Percentiles rank a stretch among this genome's conserved stretches.
phyloP scores from a whole-genome alignment of 164 flowering plant genomes.

The Aristolochia fimbriata region DNA sequence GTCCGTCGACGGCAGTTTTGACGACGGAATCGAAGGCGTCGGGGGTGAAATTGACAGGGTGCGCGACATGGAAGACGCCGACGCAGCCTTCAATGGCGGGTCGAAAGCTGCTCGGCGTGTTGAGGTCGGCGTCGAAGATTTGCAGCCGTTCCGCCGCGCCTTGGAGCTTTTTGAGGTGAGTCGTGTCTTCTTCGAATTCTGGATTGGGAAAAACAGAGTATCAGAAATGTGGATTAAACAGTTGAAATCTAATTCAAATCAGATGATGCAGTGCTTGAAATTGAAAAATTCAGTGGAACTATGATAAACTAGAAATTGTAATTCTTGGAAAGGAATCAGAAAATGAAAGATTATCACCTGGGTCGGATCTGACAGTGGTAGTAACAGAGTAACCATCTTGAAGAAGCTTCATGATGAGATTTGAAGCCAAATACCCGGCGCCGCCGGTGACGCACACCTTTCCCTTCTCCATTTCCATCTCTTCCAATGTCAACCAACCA shows the following conservation, averaged over 20 bases:
- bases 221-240: too few relatives aligned
- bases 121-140: conserved; percentile 20
- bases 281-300: too few relatives aligned
- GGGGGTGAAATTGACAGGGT: conserved; percentile 9
- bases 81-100: conserved; percentile 10
- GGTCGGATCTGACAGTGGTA: conserved; percentile 30
- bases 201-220: background rate
- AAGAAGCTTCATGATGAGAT: too few relatives aligned
- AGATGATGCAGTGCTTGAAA: too few relatives aligned
- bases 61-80: conserved; percentile 22
- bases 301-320: too few relatives aligned
- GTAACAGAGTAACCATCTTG: too few relatives aligned
- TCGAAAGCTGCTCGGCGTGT: conserved; percentile 11
- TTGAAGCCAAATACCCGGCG: too few relatives aligned
- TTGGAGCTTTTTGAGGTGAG: conserved; percentile 14
- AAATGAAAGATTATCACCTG: conserved; percentile 15
- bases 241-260: too few relatives aligned
- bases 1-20: conserved; percentile 18
- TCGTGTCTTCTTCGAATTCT: conserved; percentile 17
- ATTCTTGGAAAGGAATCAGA: too few relatives aligned
- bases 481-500: too few relatives aligned
- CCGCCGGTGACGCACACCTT: too few relatives aligned
- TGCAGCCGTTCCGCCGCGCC: conserved; percentile 17
- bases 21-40: background rate
- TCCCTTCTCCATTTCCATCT: too few relatives aligned